Conservation (phyloP, 2,329 filamentous ascomycete species). For the Fusarium decemcellulare region DNA sequence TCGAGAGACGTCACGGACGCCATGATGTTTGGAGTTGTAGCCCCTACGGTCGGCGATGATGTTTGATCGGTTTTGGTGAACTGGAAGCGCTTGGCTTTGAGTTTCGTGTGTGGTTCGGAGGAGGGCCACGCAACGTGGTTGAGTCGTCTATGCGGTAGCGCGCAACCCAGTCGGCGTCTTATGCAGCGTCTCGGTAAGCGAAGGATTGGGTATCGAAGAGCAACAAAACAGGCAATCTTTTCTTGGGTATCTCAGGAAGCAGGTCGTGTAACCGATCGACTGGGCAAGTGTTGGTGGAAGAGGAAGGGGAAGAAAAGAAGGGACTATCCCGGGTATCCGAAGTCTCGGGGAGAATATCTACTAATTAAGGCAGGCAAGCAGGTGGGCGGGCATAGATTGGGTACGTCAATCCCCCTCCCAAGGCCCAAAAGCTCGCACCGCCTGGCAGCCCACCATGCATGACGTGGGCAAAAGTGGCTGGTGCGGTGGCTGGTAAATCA, state of each 20-base stretch:
- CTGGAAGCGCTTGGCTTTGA: neutral
- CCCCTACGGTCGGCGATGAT: neutral
- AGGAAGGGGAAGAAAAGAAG: conserved; percentile 12
- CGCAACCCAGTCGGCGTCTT: conserved; percentile 12
- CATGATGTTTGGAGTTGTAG: conserved; percentile 66
- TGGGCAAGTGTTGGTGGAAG: conserved; percentile 12
- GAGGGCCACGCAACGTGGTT: conserved; percentile 5
- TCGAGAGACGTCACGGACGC: conserved; percentile 94
- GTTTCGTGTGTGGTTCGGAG: neutral
- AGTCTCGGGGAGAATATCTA: conserved; percentile 13
- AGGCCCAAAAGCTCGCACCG: conserved; percentile 10
- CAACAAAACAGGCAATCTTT: conserved; percentile 21
- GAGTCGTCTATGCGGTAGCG: conserved; percentile 6
- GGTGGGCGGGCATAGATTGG: conserved; percentile 28
- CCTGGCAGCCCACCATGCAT: conserved; percentile 28
- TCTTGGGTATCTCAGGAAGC: conserved; percentile 5
- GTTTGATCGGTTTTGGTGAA: neutral
- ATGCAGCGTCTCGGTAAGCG: conserved; percentile 1
- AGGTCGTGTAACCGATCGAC: conserved; percentile 9
- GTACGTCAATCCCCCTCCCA: neutral
- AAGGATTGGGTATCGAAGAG: conserved; percentile 30
- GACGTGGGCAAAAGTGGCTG: conserved; percentile 45
- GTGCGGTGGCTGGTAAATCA: conserved; percentile 10
- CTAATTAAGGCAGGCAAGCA: neutral
- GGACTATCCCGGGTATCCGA: conserved; percentile 36